Conservation (phyloP, 129 eudicot species). For the Chrysanthemum lavandulifolium region DNA sequence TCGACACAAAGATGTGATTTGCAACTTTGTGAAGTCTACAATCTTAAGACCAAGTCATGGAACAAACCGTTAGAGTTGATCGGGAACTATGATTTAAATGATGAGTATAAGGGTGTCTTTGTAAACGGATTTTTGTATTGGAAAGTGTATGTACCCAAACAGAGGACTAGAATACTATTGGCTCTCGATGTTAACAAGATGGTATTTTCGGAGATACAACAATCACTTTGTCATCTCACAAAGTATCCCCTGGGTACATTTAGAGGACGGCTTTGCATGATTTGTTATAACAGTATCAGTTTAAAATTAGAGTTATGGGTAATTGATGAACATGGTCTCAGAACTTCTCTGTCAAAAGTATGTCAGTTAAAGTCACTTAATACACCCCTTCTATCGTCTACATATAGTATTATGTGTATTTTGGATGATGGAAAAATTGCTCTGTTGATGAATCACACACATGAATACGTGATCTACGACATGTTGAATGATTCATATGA, state of each 20-base stretch:
- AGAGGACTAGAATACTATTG: not conserved
- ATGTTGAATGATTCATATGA: not conserved
- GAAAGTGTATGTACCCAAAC: not conserved
- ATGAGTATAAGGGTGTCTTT: not conserved
- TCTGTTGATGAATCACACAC: not conserved
- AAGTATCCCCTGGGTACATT: too few relatives aligned
- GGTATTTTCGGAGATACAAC: too few relatives aligned
- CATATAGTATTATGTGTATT: not conserved
- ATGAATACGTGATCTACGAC: not conserved
- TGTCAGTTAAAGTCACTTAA: too few relatives aligned
- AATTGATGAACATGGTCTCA: too few relatives aligned
- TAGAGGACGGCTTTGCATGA: too few relatives aligned
- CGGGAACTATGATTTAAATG: too few relatives aligned
- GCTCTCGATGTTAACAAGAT: too few relatives aligned
- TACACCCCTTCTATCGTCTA: too few relatives aligned
- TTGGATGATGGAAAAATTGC: not conserved
- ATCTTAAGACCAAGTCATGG: not conserved
- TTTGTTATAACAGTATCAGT: not conserved
- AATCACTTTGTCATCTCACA: too few relatives aligned
- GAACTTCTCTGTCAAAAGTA: too few relatives aligned
- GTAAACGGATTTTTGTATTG: slow-evolving; percentile 15
- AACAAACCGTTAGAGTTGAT: not conserved
- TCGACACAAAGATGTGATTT: too few relatives aligned
- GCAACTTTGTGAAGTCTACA: not conserved
- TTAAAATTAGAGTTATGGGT: not conserved